Conservation (phyloP, 2,329 filamentous ascomycete species). For the Verticillium nubilum region DNA sequence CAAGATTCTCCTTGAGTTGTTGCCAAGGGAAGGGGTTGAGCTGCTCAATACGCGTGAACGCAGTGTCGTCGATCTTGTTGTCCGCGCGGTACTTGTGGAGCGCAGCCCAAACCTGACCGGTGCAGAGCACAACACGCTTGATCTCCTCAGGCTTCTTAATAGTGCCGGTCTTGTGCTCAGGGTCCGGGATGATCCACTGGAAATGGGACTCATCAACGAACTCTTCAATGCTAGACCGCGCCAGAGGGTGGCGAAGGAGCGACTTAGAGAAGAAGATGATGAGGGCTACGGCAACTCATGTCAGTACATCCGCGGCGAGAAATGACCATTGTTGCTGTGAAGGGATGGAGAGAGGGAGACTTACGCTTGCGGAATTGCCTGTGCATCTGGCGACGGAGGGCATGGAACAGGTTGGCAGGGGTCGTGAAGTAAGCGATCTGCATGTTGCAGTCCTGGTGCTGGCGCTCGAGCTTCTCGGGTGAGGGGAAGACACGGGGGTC, state of each 20-base stretch:
- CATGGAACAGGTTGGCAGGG: constrained; percentile 93
- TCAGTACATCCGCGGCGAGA: constrained; percentile 15
- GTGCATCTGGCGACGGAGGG: constrained; percentile 95
- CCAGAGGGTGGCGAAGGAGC: constrained; percentile 87
- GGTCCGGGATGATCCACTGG: constrained; percentile 92
- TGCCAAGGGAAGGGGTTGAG: constrained; percentile 99
- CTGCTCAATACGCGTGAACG: constrained; percentile 94
- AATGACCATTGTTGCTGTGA: too few relatives aligned
- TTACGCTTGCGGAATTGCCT: constrained; percentile 98
- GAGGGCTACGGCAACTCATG: constrained; percentile 55
- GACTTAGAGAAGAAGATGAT: constrained; percentile 99
- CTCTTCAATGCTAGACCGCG: constrained; percentile 83
- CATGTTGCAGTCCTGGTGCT: constrained; percentile 99
- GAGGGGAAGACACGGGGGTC: constrained; percentile 90
- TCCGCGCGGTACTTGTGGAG: constrained; percentile 87
- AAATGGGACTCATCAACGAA: constrained; percentile 91
- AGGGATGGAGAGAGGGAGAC: constrained; percentile 26
- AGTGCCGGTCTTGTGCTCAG: constrained; percentile 68
- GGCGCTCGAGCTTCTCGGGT: constrained; percentile 83
- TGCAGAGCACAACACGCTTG: constrained; percentile 89
- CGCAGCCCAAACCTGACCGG: constrained; percentile 88
- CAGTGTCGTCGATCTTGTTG: constrained; percentile 82
- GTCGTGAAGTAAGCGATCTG: constrained; percentile 98
- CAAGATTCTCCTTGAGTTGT: constrained; percentile 92
- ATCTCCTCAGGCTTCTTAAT: constrained; percentile 82